Percentiles rank a stretch among this genome's conserved stretches.
Conservation (phyloP, 2,329 filamentous ascomycete species). For the Lasiodiplodia sp. region DNA sequence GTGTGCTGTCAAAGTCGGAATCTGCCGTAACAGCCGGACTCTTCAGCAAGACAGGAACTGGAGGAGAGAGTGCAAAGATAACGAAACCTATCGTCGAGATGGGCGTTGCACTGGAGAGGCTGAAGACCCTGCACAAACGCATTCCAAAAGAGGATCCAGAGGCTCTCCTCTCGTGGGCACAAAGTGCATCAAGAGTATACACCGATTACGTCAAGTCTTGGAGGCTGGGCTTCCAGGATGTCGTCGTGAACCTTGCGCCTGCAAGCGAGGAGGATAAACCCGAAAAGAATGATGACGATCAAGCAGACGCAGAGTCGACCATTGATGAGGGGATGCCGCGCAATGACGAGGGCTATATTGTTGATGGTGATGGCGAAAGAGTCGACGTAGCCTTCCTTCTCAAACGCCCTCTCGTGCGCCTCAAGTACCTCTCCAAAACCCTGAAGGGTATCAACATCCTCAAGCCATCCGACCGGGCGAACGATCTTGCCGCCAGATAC, state of each 20-base stretch:
- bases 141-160: constrained; percentile 78
- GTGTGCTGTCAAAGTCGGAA: constrained; percentile 77
- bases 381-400: constrained; percentile 94
- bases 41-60: constrained; percentile 60
- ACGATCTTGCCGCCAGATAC: constrained; percentile 68
- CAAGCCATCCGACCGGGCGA: constrained; percentile 63
- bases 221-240: constrained; percentile 92
- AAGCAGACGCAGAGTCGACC: constrained; percentile 51
- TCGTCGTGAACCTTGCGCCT: constrained; percentile 90
- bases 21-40: constrained; percentile 70
- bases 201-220: constrained; percentile 85
- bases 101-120: constrained; percentile 86
- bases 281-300: constrained; percentile 50
- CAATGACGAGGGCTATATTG: constrained; percentile 67
- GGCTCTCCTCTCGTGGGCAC: constrained; percentile 80
- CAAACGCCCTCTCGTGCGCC: constrained; percentile 83
- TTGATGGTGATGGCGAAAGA: constrained; percentile 80
- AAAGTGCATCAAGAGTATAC: constrained; percentile 79
- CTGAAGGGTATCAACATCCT: constrained; percentile 72
- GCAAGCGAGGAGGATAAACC: constrained; percentile 64
- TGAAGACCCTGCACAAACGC: constrained; percentile 80
- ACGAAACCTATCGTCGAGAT: constrained; percentile 92
- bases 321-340: constrained; percentile 64
- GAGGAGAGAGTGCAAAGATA: constrained; percentile 59
- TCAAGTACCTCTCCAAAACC: constrained; percentile 87